Base-by-base conservation (phyloP, 495 filamentous ascomycete species). In the Penicillium paradoxum region DNA sequence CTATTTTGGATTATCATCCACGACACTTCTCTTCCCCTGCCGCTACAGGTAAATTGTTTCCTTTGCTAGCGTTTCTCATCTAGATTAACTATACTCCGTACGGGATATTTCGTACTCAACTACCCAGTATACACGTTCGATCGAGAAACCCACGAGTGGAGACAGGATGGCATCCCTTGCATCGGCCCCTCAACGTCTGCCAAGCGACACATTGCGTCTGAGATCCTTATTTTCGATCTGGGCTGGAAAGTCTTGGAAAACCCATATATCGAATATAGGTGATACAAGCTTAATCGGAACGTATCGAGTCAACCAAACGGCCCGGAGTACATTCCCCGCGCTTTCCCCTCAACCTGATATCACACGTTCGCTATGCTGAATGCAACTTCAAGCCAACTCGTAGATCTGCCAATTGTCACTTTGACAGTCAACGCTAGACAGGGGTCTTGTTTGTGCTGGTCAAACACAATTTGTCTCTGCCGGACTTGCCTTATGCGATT, bases 381-480 rank as follows among this genome's bases (percentile, higher is more conserved):
- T 19, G 9, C 7, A 34, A 14, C 24, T 5, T 13, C 18, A 21
- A 24, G 25, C 1, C 6, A 34, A 36, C 17, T 3, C 13, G 14
- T 25, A 4, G 39, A 25, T 22, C 30, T 30, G 8, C 24, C 5
- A 24, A 25, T 29, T 15, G 6, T 22, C 17, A 40, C n/a, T 36
- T 38, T 38, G 37, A 51, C 51, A 44, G 39, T 41, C 49, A 27
- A 39, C 43, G 49, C 40, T 44, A 50, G 40, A 57, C 34, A 57
- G 49, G 50, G 54, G 19, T n/a, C 22, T 33, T 15, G 4, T n/a
- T 38, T 19, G 17, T 29, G 19, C 14, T 1, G 18, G 15, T 33
- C 34, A 17, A 46, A 45, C 18, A 52, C 11, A 25, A 43, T 21
- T 22, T 25, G 25, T 32, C 33, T 58, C 21, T 15, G 14, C 18